Conservation (phyloP, 2,329 filamentous ascomycete species). For the Cercospora canescens region DNA sequence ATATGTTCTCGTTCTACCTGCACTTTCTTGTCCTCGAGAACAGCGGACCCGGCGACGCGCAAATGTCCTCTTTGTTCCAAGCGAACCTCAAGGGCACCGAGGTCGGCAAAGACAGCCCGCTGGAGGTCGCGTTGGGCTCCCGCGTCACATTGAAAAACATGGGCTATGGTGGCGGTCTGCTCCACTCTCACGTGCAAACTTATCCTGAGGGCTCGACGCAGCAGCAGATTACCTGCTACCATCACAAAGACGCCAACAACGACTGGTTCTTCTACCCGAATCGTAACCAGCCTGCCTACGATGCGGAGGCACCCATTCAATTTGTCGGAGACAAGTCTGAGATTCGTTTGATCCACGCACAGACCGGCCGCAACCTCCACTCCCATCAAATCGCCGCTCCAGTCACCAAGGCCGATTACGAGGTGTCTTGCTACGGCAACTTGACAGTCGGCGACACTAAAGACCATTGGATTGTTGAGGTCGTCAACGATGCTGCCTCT, state of each 20-base stretch:
- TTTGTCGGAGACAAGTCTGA: conserved; percentile 76
- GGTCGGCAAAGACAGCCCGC: conserved; percentile 89
- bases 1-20: conserved; percentile 91
- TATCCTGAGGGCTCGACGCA: conserved; percentile 91
- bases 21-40: conserved; percentile 94
- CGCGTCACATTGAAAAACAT: conserved; percentile 96
- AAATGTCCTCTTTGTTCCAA: conserved; percentile 99
- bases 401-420: conserved; percentile 82
- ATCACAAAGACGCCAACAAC: conserved; percentile 99
- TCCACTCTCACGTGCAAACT: conserved; percentile 95
- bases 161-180: conserved; percentile 94
- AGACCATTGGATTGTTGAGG: conserved; percentile 94
- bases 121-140: conserved; percentile 88
- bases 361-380: conserved; percentile 96
- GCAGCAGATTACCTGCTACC: conserved; percentile 98
- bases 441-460: conserved; percentile 94
- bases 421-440: conserved; percentile 96
- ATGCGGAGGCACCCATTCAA: conserved; percentile 66
- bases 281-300: conserved; percentile 71
- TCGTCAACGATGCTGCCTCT: conserved; percentile 85
- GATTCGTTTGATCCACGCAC: conserved; percentile 87
- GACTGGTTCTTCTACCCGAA: conserved; percentile 99
- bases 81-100: conserved; percentile 92
- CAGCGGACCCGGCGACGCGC: conserved; percentile 94
- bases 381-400: conserved; percentile 89